A percentile compares a stretch with the other conserved stretches of the same genome.
Conservation (phyloP, 129 eudicot genomes). For the Lactuca saligna region DNA sequence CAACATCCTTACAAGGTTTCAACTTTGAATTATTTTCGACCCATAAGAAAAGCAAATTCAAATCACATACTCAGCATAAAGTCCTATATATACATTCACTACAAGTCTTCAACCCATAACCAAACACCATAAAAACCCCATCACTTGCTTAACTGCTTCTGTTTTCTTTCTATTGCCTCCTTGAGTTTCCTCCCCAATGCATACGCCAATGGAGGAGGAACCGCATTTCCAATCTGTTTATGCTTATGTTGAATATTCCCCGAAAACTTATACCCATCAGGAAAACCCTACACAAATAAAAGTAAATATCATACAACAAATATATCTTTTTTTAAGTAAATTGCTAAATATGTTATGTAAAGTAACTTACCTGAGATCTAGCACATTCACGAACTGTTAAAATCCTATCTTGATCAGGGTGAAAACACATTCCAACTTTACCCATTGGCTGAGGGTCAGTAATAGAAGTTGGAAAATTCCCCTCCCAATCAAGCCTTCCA, state of each 20-base stretch:
- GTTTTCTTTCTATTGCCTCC: constrained; percentile 47
- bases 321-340: too few relatives aligned
- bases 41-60: neutral
- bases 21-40: neutral
- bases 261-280: constrained; percentile 49
- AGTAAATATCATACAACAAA: neutral
- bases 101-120: neutral
- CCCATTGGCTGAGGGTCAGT: constrained; percentile 85
- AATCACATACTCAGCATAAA: constrained; percentile 10
- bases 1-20: neutral
- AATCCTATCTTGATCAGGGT: constrained; percentile 73
- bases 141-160: constrained; percentile 18
- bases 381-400: constrained; percentile 82
- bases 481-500: constrained; percentile 88
- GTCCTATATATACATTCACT: constrained; percentile 17
- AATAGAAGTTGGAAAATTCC: constrained; percentile 70
- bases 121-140: neutral
- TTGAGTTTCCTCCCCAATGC: constrained; percentile 66
- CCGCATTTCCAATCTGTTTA: constrained; percentile 67
- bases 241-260: constrained; percentile 60
- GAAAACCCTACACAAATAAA: constrained; percentile 48
- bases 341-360: too few relatives aligned
- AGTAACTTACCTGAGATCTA: constrained; percentile 57
- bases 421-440: constrained; percentile 86
- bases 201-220: constrained; percentile 64